Evolutionary conservation across 2,329 filamentous ascomycete genomes (phyloP), one percentile per base, ranked within the genome.

Genomic region (Sporothrix luriei): DNA sequence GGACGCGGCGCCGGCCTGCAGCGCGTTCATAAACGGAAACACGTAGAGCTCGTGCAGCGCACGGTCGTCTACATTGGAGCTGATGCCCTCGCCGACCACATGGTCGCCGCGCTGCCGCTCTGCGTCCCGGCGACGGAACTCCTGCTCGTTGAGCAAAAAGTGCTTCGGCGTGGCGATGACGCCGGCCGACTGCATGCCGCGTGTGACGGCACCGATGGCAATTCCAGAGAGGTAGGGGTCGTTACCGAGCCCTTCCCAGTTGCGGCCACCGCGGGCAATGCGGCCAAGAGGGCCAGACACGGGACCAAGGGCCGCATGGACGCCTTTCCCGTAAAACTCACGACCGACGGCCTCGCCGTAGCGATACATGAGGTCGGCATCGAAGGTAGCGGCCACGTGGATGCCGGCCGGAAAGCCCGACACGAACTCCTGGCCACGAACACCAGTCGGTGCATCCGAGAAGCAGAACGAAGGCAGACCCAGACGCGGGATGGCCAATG

Each of bases 121-220:
- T 57, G 80, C 73, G 3, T 78, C 75, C 68, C 75, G 87, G 77
- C 88, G 71, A 46, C 78, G 76, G 38, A 72, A 82, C 74, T 88
- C 87, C 75, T 90, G 87, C 75, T 90, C 87, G 73, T 90, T 87
- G 7, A 82, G 82, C 33, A 88, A 77, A 69, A 80, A 89, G 75
- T 90, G 84, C 78, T 86, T 94, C 83, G 83, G 88, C 80, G 89
- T 92, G 69, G 92, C 91, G 77, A 96, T 90, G 49, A 94, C 88
- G 74, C 92, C 92, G 3, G 74, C 72, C 4, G 73, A 74, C 70
- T 77, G 76, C 43, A 78, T 76, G 10, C 76, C 77, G 13, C 70
- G 70, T 0, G 75, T 76, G 2, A 78, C 70, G 43, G 68, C 72
- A 1, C 75, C 77, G 73, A 78, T 72, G n/a, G 73, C 76, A 2